Base-by-base conservation (phyloP, 495 filamentous ascomycete genomes). In the Aspergillus avenaceus region DNA sequence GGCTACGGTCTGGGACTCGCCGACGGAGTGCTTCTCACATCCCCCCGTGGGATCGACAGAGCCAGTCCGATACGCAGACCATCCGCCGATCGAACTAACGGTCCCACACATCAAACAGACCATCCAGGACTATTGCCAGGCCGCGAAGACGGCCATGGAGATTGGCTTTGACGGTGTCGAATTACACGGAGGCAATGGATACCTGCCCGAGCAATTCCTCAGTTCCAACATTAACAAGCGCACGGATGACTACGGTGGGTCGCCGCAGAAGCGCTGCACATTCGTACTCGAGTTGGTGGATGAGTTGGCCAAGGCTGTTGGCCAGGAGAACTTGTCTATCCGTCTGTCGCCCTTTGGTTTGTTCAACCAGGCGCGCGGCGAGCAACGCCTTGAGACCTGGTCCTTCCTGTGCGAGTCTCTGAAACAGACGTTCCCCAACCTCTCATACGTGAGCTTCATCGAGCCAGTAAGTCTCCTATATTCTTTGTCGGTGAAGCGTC, bases 401-500 rank as follows among this genome's bases (percentile, higher is more conserved):
- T 64, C 64, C 14, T 56, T 71, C 53, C 60, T 82, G n/a, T 77
- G 72, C 42, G 48, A 61, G 50, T 56, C 73, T 55, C 50, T 80
- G 50, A 80, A 80, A 61, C 74, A 72, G 60, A 57, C 63, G 6
- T 64, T 74, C 38, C 63, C 71, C 2, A 53, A 59, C 12, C 61
- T 84, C 43, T 74, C 71, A 11, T 80, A 78, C 50, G 72, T 80
- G 29, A 73, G 70, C 57, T 76, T 80, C 50, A 67, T 80, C 45
- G 76, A 80, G 58, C 74, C 77, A 44, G 71, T 75, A 59, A 50
- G 67, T 61, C 19, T 38, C 34, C 19, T 23, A 7, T 11, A 36
- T 14, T 22, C 2, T 29, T 45, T 44, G 36, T 53, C n/a, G n/a
- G n/a, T n/a, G n/a, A n/a, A n/a, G n/a, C n/a, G n/a, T n/a, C n/a